phyloP scores from a whole-genome alignment of 441 rosid species.

The Melastoma candidum region DNA sequence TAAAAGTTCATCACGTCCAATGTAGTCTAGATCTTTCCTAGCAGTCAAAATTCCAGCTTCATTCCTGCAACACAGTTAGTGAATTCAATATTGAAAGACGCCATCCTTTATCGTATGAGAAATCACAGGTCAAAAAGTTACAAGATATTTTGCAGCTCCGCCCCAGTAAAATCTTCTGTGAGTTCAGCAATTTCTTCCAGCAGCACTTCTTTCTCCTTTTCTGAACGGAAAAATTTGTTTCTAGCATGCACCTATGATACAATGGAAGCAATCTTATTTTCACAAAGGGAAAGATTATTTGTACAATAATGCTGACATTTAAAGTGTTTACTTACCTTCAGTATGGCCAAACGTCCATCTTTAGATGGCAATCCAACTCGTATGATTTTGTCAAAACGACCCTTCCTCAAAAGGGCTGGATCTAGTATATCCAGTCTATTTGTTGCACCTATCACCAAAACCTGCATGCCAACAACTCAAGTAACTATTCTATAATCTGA shows the following conservation, averaged over 20 bases:
- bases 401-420: conserved; percentile 95
- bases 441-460: conserved; percentile 90
- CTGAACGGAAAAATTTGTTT: conserved; percentile 82
- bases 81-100: conserved; percentile 22
- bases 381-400: conserved; percentile 93
- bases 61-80: conserved; percentile 41
- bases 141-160: conserved; percentile 97
- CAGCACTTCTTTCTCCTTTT: conserved; percentile 63
- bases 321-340: conserved; percentile 44
- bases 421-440: conserved; percentile 94
- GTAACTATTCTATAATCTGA: conserved; percentile 6
- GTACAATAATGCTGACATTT: conserved; percentile 8
- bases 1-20: conserved; percentile 81
- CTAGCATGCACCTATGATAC: conserved; percentile 78
- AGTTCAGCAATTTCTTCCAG: conserved; percentile 76
- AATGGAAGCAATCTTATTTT: conserved; percentile 16
- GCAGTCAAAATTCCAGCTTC: conserved; percentile 99
- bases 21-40: conserved; percentile 83
- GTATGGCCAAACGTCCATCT: conserved; percentile 87
- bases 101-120: conserved; percentile 2
- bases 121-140: conserved; percentile 17
- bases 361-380: conserved; percentile 94
- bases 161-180: conserved; percentile 91
- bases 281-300: conserved; percentile 10
- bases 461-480: conserved; percentile 44